Evolutionary conservation across 2,329 filamentous ascomycete genomes (phyloP).

Genomic region (Pleoardoris graminearum): DNA sequence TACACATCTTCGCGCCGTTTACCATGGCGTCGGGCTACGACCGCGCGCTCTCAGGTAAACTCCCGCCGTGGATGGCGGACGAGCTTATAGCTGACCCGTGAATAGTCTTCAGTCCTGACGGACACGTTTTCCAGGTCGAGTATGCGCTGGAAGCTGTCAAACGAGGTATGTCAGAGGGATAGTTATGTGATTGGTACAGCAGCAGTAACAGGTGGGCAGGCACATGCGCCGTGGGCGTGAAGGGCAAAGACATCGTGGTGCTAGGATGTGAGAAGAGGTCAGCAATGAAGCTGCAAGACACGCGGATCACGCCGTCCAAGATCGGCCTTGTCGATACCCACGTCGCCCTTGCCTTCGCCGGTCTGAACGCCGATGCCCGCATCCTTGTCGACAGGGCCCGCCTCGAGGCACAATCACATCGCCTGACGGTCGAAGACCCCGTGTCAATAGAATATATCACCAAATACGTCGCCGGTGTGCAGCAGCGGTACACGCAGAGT

Average conservation of each 20-base stretch:
- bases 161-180: constrained; percentile 66
- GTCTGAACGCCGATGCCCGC: constrained; percentile 94
- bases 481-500: constrained; percentile 98
- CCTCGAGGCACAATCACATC: constrained; percentile 95
- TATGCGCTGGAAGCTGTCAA: constrained; percentile 99
- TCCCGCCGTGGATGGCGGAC: constrained; percentile 18
- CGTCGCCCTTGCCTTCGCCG: constrained; percentile 95
- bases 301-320: constrained; percentile 97
- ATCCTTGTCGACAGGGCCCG: constrained; percentile 98
- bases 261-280: constrained; percentile 98
- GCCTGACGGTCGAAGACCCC: constrained; percentile 94
- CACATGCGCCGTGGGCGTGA: constrained; percentile 97
- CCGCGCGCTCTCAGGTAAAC: constrained; percentile 94
- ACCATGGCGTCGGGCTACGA: constrained; percentile 94
- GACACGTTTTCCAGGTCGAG: constrained; percentile 99
- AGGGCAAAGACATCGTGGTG: constrained; percentile 91
- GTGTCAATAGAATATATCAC: constrained; percentile 99
- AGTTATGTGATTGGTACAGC: not conserved
- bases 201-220: constrained; percentile 56
- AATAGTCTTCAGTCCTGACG: constrained; percentile 95
- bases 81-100: constrained; percentile 49
- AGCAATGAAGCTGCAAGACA: constrained; percentile 99
- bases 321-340: constrained; percentile 95
- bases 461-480: constrained; percentile 96
- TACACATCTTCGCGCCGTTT: constrained; percentile 5